Base-by-base conservation (phyloP, 148 eudicot genomes). In the Nepenthes mirabilis region DNA sequence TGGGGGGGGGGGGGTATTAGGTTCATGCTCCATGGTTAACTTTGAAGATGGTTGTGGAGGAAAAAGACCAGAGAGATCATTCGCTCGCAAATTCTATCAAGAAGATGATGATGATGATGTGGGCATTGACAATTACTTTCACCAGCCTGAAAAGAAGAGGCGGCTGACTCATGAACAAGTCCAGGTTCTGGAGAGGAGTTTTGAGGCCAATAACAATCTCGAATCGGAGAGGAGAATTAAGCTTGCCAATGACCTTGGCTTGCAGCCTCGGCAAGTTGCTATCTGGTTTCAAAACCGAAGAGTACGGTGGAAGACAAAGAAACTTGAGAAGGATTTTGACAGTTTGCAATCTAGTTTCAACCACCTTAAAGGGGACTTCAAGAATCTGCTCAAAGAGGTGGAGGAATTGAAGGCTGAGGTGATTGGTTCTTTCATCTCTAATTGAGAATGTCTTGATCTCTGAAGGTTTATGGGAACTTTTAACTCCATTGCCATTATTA, bases 241-340 rank as follows among this genome's bases (percentile, higher is more conserved):
- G 73, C 97, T 90, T 52, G 95, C 97, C 2, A 86, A 90, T 70
- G 97, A 90, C 13, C 82, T 90, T 2, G 83, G 88, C 5, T 70
- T 90, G 85, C 88, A 86, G 76, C 95, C 95, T 64, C 76, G 97
- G 36, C 97, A 90, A 68, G 82, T 90, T 62, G 95, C 95, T 6
- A 82, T 90, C 33, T 90, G 97, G 97, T 90, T 90, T 59, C 97
- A 90, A 56, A 90, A 90, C 55, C 84, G 97, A 10, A 66, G 97
- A 59, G 97, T 95, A 11, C 72, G 97, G 55, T 84, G 95, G 91
- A 90, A 87, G 78, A 84, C 79, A 14, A 87, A 83, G 64, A 79
- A 80, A 55, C 73, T 86, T 3, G 97, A 90, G 73, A 90, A 74
- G 62, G 97, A 90, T 70, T 90, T 75, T 36, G 86, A 84, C 45